Conservation (phyloP, 768 basidiomycete genomes). For the Russula ochroleuca region DNA sequence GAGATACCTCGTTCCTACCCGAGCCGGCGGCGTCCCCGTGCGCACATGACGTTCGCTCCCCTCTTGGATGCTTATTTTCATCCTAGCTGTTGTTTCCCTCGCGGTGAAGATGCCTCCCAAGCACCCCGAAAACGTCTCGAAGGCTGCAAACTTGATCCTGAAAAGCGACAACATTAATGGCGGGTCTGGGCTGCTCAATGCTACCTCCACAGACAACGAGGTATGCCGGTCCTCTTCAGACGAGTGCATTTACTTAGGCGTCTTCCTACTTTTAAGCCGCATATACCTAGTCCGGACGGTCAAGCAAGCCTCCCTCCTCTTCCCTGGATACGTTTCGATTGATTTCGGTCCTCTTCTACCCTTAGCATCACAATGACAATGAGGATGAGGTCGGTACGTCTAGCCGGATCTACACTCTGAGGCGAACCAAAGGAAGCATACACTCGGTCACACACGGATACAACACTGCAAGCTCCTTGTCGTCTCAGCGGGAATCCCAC, state of each 20-base stretch:
- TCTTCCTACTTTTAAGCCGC: constrained; percentile 1
- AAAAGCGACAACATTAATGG: background rate
- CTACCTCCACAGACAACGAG: background rate
- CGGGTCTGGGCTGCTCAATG: background rate
- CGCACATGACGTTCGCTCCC: background rate
- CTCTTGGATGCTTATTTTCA: background rate
- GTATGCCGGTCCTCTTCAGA: constrained; percentile 6
- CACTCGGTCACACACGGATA: background rate
- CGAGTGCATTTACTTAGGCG: background rate
- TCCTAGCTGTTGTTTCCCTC: background rate
- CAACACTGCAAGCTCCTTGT: background rate
- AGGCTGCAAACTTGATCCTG: background rate
- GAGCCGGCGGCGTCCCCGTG: constrained; percentile 4
- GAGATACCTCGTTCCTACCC: constrained; percentile 10
- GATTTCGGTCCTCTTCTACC: background rate
- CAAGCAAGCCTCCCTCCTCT: background rate
- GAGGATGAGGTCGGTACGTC: background rate
- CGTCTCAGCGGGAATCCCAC: background rate
- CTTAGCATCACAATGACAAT: background rate
- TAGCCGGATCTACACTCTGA: background rate
- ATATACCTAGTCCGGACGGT: background rate
- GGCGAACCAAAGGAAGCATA: constrained; percentile 19
- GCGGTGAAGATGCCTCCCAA: background rate
- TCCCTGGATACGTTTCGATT: background rate
- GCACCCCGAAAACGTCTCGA: background rate